Conservation (phyloP, 1,284 basidiomycete species). For the Puccinia novopanici region DNA sequence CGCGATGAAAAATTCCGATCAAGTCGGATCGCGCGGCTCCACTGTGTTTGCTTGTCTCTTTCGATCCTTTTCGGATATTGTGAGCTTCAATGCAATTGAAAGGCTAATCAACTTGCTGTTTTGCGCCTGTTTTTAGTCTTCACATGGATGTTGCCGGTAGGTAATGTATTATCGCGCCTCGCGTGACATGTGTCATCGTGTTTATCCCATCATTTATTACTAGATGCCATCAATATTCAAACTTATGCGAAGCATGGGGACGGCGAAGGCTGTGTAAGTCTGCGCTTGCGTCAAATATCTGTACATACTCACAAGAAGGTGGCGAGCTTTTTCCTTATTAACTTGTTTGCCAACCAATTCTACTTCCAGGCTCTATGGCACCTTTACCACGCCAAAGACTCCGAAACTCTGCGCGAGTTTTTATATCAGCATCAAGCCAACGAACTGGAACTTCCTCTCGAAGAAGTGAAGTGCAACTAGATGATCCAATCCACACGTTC, state of each 20-base stretch:
- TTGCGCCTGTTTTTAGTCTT: conserved; percentile 44
- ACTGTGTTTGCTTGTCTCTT: conserved; percentile 45
- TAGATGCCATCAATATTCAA: conserved; percentile 57
- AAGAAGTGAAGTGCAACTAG: conserved; percentile 32
- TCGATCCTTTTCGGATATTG: not conserved
- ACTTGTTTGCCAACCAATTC: too few relatives aligned
- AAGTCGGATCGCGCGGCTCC: conserved; percentile 53
- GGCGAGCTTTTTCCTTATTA: too few relatives aligned
- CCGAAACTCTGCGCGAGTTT: too few relatives aligned
- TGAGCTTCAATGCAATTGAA: not conserved
- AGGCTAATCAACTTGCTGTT: not conserved
- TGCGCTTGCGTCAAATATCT: not conserved
- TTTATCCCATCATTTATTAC: not conserved
- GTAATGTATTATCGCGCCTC: not conserved
- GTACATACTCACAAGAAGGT: too few relatives aligned
- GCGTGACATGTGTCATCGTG: not conserved
- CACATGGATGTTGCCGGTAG: conserved; percentile 57
- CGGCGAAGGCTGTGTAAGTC: conserved; percentile 52
- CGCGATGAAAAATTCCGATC: conserved; percentile 55
- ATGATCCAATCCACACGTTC: conserved; percentile 46
- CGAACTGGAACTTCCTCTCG: not conserved
- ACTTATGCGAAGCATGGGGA: conserved; percentile 52
- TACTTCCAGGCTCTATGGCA: too few relatives aligned
- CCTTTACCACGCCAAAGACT: too few relatives aligned
- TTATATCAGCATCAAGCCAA: too few relatives aligned